A percentile compares a stretch with the other conserved stretches of the same genome.
Conservation (phyloP, 352 stramenopile genomes). For the Phytophthora cactorum region DNA sequence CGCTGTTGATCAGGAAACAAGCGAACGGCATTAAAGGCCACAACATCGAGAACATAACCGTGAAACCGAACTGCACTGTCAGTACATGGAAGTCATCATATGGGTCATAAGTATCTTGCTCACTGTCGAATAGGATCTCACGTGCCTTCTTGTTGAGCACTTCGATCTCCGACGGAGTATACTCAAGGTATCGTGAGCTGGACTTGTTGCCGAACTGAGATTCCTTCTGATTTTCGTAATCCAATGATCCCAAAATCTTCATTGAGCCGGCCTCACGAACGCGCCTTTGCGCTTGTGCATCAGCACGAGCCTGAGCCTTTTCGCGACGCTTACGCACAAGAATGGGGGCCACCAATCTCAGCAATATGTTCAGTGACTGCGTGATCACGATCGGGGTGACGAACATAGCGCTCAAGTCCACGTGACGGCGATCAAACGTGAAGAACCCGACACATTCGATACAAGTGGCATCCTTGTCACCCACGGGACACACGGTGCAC, state of each 20-base stretch:
- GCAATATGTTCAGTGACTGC: conserved; percentile 78
- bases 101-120: conserved; percentile 76
- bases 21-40: conserved; percentile 80
- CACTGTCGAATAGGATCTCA: conserved; percentile 74
- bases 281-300: conserved; percentile 69
- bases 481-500: conserved; percentile 70
- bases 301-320: conserved; percentile 58
- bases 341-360: conserved; percentile 71
- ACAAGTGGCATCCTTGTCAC: conserved; percentile 68
- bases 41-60: conserved; percentile 84
- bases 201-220: conserved; percentile 82
- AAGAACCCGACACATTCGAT: conserved; percentile 84
- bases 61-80: conserved; percentile 78
- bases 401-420: conserved; percentile 88
- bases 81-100: conserved; percentile 81
- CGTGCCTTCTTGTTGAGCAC: conserved; percentile 73
- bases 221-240: conserved; percentile 75
- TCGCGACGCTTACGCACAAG: conserved; percentile 74
- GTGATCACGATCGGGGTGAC: conserved; percentile 88
- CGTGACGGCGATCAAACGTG: conserved; percentile 84
- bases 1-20: conserved; percentile 73
- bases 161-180: conserved; percentile 64
- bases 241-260: conserved; percentile 82
- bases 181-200: conserved; percentile 69
- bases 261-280: conserved; percentile 74